Percentiles rank a stretch among this genome's conserved stretches.
phyloP scores from a whole-genome alignment of 352 stramenopile genomes.

The Globisporangium iwayamae region DNA sequence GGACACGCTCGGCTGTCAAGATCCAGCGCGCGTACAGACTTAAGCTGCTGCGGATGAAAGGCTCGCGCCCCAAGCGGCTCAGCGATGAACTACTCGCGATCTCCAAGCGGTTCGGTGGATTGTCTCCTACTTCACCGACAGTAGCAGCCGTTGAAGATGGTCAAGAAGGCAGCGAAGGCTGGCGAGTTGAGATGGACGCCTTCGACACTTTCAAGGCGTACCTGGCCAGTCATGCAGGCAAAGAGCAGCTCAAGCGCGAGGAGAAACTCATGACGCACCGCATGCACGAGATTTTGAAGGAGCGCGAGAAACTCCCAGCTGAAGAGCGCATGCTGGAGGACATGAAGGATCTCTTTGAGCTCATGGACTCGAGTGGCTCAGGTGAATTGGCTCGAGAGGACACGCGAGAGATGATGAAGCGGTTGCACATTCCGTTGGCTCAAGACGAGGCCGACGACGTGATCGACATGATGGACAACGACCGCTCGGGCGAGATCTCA shows the following conservation, averaged over 20 bases:
- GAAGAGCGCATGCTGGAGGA: constrained; percentile 53
- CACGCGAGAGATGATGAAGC: constrained; percentile 44
- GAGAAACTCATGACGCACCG: constrained; percentile 35
- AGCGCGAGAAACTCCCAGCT: constrained; percentile 30
- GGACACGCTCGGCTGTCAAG: constrained; percentile 39
- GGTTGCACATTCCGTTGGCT: constrained; percentile 55
- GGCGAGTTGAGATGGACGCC: constrained; percentile 47
- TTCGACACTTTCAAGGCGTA: constrained; percentile 62
- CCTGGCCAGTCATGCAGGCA: constrained; percentile 40
- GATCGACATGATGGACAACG: constrained; percentile 80
- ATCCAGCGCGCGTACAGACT: constrained; percentile 63
- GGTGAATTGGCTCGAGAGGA: constrained; percentile 48
- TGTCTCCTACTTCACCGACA: constrained; percentile 9
- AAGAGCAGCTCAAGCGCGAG: constrained; percentile 50
- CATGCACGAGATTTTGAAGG: constrained; percentile 34
- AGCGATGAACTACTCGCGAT: constrained; percentile 44
- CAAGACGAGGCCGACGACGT: constrained; percentile 56
- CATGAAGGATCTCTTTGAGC: constrained; percentile 63
- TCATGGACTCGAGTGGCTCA: constrained; percentile 47
- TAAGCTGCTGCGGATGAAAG: constrained; percentile 36
- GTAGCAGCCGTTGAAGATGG: background rate
- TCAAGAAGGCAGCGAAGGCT: constrained; percentile 13
- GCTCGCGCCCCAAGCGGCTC: constrained; percentile 32
- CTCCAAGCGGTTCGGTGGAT: constrained; percentile 35
- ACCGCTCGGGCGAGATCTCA: constrained; percentile 61